Evolutionary conservation across 2,329 filamentous ascomycete genomes (phyloP).

Genomic region (Chaetomium sp.): DNA sequence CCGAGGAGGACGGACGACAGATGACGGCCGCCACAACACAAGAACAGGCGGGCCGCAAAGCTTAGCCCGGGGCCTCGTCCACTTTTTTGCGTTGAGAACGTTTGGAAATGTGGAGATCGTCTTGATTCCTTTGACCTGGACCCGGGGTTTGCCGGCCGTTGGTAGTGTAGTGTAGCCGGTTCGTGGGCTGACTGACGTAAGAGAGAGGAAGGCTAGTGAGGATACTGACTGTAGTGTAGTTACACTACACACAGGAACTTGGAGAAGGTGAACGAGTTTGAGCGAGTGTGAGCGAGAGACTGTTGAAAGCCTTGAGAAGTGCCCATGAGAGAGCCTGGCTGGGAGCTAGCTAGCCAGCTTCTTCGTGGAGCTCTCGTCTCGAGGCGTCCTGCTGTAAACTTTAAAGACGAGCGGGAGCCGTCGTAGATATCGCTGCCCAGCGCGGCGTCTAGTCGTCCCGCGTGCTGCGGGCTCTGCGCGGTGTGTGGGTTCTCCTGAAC

Average conservation of each 20-base stretch:
- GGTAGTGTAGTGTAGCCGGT: no score
- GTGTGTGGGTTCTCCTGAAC: background rate
- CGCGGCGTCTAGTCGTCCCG: constrained; percentile 11
- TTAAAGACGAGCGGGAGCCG: constrained; percentile 6
- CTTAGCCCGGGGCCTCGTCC: no score
- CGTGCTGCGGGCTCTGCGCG: constrained; percentile 1
- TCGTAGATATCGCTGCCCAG: background rate
- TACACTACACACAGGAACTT: background rate
- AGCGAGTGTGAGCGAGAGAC: background rate
- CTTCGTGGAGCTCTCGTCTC: no score
- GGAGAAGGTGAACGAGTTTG: background rate
- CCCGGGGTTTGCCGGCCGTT: no score
- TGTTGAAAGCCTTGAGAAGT: constrained; percentile 13
- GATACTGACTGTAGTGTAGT: no score
- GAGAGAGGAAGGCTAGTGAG: no score
- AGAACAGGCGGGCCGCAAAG: no score
- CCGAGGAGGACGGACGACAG: constrained; percentile 9
- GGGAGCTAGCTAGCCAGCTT: constrained; percentile 4
- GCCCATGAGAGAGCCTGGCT: constrained; percentile 14
- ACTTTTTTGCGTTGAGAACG: no score
- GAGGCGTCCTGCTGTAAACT: background rate
- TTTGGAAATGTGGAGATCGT: no score
- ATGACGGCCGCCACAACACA: constrained; percentile 2
- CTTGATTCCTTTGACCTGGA: no score
- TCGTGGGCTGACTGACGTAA: no score